Evolutionary conservation across 73 alveolate species (phyloP).

Genomic region (Uronychia binucleata): DNA sequence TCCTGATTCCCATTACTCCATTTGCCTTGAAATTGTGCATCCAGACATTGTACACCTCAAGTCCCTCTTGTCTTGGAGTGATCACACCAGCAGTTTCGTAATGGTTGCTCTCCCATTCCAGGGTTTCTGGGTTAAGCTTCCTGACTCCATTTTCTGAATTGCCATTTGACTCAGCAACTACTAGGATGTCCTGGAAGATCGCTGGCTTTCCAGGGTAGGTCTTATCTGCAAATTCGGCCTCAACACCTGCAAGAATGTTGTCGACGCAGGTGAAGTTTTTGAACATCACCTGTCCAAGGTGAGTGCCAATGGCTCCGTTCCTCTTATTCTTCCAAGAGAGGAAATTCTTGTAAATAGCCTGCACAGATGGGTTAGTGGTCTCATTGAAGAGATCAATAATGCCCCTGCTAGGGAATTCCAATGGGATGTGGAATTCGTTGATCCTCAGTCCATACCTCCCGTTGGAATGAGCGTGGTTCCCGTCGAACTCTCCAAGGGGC

Average conservation of each 20-base stretch:
- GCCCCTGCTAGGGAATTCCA: constrained; percentile 15
- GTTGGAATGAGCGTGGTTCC: constrained; percentile 78
- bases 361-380: background rate
- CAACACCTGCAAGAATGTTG: constrained; percentile 48
- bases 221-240: background rate
- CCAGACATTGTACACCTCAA: constrained; percentile 40
- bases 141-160: background rate
- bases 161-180: constrained; percentile 63
- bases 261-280: constrained; percentile 54
- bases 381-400: background rate
- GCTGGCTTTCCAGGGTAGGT: constrained; percentile 8
- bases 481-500: constrained; percentile 67
- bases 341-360: constrained; percentile 30
- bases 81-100: constrained; percentile 54
- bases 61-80: constrained; percentile 73
- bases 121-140: constrained; percentile 23
- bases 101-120: constrained; percentile 11
- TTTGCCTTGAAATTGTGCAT: constrained; percentile 49
- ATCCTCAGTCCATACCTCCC: constrained; percentile 83
- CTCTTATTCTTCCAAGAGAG: constrained; percentile 64
- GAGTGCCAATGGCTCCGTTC: constrained; percentile 62
- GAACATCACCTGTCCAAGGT: constrained; percentile 28
- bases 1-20: background rate
- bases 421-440: constrained; percentile 48
- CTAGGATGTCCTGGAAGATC: constrained; percentile 43